Evolutionary conservation across 75 land plant species (phyloP).

Genomic region (Selaginella tamariscina): DNA sequence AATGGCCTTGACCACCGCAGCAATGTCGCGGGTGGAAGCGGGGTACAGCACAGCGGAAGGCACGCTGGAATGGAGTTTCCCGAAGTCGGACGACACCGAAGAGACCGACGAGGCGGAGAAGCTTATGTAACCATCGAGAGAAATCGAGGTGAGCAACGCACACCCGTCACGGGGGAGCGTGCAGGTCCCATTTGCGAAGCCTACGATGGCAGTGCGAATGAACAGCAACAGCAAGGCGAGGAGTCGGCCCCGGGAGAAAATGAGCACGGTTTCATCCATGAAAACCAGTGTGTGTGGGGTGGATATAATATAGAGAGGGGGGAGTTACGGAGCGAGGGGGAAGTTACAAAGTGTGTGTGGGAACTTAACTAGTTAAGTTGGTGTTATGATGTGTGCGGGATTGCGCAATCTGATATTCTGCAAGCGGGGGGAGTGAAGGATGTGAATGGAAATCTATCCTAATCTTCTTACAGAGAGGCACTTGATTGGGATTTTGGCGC

Average conservation of each 20-base stretch:
- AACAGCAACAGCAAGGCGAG: slow-evolving; percentile 1
- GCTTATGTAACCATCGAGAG: background rate
- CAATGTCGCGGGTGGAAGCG: background rate
- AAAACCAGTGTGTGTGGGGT: no score
- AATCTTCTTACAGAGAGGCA: no score
- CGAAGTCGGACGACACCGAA: background rate
- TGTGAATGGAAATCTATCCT: no score
- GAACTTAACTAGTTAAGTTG: no score
- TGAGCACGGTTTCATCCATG: background rate
- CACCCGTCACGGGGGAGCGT: background rate
- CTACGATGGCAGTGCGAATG: background rate
- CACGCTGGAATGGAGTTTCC: background rate
- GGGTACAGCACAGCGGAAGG: slow-evolving; percentile 1
- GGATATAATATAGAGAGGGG: no score
- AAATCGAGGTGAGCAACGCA: background rate
- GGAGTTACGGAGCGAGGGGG: no score
- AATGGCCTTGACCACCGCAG: background rate
- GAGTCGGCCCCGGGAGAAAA: background rate
- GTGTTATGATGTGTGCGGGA: no score
- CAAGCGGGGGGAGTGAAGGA: no score
- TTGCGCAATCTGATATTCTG: no score
- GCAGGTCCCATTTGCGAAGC: background rate
- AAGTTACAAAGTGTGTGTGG: no score
- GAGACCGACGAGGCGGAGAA: background rate
- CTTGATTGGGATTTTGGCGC: no score